Evolutionary conservation across 2,329 filamentous ascomycete genomes (phyloP).

Genomic region (Colletotrichum scovillei): DNA sequence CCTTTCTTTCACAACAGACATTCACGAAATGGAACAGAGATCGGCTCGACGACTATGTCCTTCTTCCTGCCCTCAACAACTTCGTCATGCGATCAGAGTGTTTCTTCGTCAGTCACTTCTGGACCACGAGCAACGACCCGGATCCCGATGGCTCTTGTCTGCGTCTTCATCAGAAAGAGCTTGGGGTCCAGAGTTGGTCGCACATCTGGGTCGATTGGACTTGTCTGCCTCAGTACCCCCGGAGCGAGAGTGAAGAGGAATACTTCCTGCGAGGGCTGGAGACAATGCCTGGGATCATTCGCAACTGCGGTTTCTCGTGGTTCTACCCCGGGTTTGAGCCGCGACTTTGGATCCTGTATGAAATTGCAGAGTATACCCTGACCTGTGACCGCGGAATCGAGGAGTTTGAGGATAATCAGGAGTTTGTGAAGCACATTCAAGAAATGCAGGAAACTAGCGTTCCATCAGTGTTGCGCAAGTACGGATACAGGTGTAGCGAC

Average conservation of each 20-base stretch:
- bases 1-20: neutral
- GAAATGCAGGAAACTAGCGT: neutral
- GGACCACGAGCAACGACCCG: neutral
- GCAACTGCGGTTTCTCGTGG: neutral
- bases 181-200: neutral
- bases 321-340: neutral
- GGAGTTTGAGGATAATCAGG: neutral
- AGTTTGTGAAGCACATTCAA: neutral
- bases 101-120: neutral
- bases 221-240: neutral
- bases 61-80: neutral
- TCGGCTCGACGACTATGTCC: neutral
- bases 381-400: neutral
- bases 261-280: neutral
- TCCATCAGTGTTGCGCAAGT: neutral
- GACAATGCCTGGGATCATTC: neutral
- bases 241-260: neutral
- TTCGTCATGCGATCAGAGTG: neutral
- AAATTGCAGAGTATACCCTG: neutral
- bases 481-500: neutral
- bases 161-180: neutral
- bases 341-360: neutral
- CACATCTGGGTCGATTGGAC: neutral
- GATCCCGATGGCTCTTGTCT: neutral
- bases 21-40: neutral